phyloP scores from a whole-genome alignment of 2,329 filamentous ascomycete species.

The Penicillium sp. region DNA sequence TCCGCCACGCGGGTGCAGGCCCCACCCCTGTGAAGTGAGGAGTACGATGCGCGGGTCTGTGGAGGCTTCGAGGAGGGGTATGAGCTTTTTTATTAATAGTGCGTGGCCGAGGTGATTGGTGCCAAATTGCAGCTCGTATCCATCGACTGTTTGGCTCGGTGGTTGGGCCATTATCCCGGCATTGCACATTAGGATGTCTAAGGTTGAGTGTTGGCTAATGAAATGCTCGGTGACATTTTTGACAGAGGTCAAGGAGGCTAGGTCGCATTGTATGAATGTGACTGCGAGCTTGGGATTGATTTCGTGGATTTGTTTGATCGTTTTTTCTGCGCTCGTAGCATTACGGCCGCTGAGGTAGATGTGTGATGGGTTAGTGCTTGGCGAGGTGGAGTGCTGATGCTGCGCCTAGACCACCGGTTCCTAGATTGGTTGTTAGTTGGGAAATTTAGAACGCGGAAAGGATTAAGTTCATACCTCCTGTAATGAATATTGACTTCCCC shows the following conservation, averaged over 20 bases:
- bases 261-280: constrained; percentile 46
- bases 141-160: constrained; percentile 43
- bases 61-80: constrained; percentile 23
- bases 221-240: constrained; percentile 44
- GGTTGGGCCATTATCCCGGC: constrained; percentile 48
- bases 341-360: constrained; percentile 39
- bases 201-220: constrained; percentile 30
- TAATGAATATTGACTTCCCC: constrained; percentile 50
- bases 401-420: constrained; percentile 47
- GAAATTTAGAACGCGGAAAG: neutral
- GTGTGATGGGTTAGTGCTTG: constrained; percentile 40
- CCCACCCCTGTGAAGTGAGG: constrained; percentile 9
- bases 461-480: constrained; percentile 39
- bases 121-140: constrained; percentile 53
- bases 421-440: constrained; percentile 1
- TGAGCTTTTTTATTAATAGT: constrained; percentile 44
- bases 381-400: constrained; percentile 42
- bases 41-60: constrained; percentile 9
- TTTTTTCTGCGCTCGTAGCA: constrained; percentile 33
- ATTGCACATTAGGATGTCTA: constrained; percentile 51
- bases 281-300: constrained; percentile 25
- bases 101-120: constrained; percentile 54
- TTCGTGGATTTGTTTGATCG: constrained; percentile 41
- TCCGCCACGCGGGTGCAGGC: constrained; percentile 5
- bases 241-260: constrained; percentile 48